Conservation (phyloP, 192 early-diverging fungal genomes). For the Umbelopsis ramanniana region DNA sequence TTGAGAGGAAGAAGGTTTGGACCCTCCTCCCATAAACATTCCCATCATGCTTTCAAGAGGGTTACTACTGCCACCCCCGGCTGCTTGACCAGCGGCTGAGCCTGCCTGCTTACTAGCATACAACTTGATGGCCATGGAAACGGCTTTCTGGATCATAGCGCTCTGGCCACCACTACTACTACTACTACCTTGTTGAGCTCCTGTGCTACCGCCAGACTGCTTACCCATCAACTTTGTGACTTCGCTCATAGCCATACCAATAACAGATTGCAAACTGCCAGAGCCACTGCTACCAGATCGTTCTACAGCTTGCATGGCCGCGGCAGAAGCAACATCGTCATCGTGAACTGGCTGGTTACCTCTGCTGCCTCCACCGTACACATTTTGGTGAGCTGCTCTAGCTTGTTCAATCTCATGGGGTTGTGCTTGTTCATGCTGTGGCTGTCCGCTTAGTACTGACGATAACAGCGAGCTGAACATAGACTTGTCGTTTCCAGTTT, state of each 20-base stretch:
- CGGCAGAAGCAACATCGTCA: slow-evolving; percentile 13
- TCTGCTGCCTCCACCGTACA: background rate
- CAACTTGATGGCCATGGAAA: slow-evolving; percentile 14
- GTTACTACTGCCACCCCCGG: background rate
- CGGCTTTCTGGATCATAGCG: slow-evolving; percentile 9
- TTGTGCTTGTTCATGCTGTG: slow-evolving; percentile 7
- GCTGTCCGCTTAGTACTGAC: background rate
- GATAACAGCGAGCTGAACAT: slow-evolving; percentile 15
- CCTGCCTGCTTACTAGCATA: slow-evolving; percentile 13
- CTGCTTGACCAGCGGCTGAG: background rate
- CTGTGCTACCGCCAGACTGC: background rate
- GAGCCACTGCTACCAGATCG: background rate
- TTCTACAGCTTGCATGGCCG: slow-evolving; percentile 17
- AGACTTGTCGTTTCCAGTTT: slow-evolving; percentile 7
- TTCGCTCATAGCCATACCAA: slow-evolving; percentile 17
- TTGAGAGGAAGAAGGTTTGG: background rate
- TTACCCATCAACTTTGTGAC: slow-evolving; percentile 14
- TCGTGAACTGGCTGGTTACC: background rate
- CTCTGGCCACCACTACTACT: slow-evolving; percentile 3
- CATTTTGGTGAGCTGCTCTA: background rate
- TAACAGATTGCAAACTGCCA: slow-evolving; percentile 10
- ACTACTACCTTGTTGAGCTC: background rate
- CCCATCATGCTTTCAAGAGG: background rate
- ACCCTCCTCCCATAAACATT: slow-evolving; percentile 9
- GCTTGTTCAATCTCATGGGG: slow-evolving; percentile 13